phyloP scores from a whole-genome alignment of 345 rosid genomes.

The Aquilaria sinensis region DNA sequence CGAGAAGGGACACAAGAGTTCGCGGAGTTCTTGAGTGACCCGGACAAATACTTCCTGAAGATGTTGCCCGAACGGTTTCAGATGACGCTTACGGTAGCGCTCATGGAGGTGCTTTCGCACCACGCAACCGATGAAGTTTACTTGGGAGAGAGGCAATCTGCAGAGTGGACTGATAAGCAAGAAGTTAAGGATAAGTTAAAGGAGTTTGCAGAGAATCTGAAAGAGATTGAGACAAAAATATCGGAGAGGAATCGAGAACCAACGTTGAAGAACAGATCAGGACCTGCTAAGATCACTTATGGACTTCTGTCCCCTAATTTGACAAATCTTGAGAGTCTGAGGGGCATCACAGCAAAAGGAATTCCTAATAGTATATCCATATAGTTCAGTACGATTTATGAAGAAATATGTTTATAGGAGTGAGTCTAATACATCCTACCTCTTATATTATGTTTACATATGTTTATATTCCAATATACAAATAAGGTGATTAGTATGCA shows the following conservation, averaged over 20 bases:
- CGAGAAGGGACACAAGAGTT: slow-evolving; percentile 39
- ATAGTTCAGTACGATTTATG: not conserved
- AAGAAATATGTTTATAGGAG: too few species aligned
- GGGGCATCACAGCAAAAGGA: slow-evolving; percentile 37
- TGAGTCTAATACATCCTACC: too few species aligned
- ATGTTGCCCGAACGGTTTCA: slow-evolving; percentile 48
- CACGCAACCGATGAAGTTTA: slow-evolving; percentile 44
- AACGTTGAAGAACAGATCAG: slow-evolving; percentile 38
- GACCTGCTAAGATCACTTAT: slow-evolving; percentile 46
- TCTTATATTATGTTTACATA: too few species aligned
- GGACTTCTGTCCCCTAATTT: slow-evolving; percentile 35
- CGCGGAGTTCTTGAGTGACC: slow-evolving; percentile 28
- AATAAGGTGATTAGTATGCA: too few species aligned
- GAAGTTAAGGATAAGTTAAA: slow-evolving; percentile 25
- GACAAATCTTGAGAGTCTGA: slow-evolving; percentile 15
- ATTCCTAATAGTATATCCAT: slow-evolving; percentile 54
- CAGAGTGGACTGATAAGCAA: slow-evolving; percentile 32
- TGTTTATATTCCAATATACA: too few species aligned
- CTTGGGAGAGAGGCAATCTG: slow-evolving; percentile 39
- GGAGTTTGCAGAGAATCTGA: slow-evolving; percentile 31
- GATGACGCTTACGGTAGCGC: slow-evolving; percentile 31
- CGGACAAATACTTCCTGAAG: slow-evolving; percentile 33
- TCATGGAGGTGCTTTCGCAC: slow-evolving; percentile 41
- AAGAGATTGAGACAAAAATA: slow-evolving; percentile 34
- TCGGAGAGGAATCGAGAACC: slow-evolving; percentile 33